Base-by-base conservation (phyloP, 495 filamentous ascomycete genomes). In the Sphaerosporella brunnea region DNA sequence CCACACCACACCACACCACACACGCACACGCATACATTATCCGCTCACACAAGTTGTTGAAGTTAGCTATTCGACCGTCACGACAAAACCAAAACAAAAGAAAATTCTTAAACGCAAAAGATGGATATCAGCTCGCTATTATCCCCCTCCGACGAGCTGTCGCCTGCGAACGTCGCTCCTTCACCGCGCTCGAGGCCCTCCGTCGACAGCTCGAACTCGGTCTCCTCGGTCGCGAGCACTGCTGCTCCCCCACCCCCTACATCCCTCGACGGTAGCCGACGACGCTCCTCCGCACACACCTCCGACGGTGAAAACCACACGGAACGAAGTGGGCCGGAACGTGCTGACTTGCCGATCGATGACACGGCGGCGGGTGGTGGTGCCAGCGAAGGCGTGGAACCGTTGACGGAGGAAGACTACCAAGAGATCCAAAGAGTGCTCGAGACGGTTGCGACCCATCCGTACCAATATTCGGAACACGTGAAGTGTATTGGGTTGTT, bases 81-180 rank as follows among this genome's bases (percentile, higher is more conserved):
- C n/a, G n/a, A n/a, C n/a, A n/a, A n/a, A n/a, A n/a, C n/a, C n/a
- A n/a, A n/a, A n/a, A n/a, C n/a, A n/a, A n/a, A n/a, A n/a, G n/a
- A n/a, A n/a, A n/a, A n/a, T n/a, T n/a, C n/a, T n/a, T n/a, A n/a
- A n/a, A n/a, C n/a, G 28, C 5, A 32, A 32, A 32, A 9, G 9
- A 82, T 83, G 79, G 77, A 83, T 56, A 83, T 83, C 68, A 78
- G 69, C 64, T 78, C 73, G 23, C 70, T 83, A 37, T 71, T 83
- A 51, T 81, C 79, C 50, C 75, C 56, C 34, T 59, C 78, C 36
- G 70, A 77, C 62, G 75, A 81, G 46, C 10, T 53, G 52, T 38
- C 46, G 39, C 18, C 48, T 48, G 34, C 49, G 53, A 41, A 15
- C 48, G 54, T 25, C 46, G 49, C 11, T 46, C 52, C 26, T 51